Conservation (phyloP, 2,329 filamentous ascomycete species). For the Colletotrichum simmondsii region DNA sequence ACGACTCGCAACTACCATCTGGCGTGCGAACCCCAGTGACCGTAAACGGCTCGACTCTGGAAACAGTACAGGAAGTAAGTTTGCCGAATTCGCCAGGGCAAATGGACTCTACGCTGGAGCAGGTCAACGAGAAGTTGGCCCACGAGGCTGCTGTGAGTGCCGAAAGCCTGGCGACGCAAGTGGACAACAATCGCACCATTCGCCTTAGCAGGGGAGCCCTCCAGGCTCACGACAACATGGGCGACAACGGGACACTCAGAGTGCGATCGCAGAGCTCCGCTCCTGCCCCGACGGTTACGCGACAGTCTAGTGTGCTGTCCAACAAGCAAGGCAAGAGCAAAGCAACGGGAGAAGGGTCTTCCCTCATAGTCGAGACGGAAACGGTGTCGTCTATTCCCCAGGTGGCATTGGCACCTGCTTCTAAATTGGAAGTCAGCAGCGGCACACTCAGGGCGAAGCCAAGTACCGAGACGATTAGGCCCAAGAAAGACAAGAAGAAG, state of each 20-base stretch:
- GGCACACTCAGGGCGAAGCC: conserved; percentile 86
- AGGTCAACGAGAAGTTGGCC: conserved; percentile 60
- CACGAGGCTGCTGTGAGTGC: conserved; percentile 54
- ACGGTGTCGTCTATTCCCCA: conserved; percentile 93
- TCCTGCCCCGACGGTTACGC: conserved; percentile 66
- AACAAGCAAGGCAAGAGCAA: conserved; percentile 78
- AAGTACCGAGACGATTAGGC: conserved; percentile 95
- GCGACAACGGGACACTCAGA: conserved; percentile 70
- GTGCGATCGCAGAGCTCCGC: conserved; percentile 53
- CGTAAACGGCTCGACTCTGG: conserved; percentile 74
- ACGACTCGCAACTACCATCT: conserved; percentile 59
- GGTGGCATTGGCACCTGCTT: conserved; percentile 74
- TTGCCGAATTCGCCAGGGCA: conserved; percentile 75
- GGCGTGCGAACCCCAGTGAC: conserved; percentile 68
- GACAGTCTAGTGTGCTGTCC: conserved; percentile 72
- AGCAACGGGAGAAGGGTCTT: conserved; percentile 74
- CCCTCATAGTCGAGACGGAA: conserved; percentile 98
- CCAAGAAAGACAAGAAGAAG: conserved; percentile 93
- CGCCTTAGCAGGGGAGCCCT: conserved; percentile 58
- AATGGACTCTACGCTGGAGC: conserved; percentile 59
- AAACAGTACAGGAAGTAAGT: conserved; percentile 93
- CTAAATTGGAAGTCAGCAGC: conserved; percentile 71
- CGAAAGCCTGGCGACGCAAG: conserved; percentile 51
- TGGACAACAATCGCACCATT: conserved; percentile 52
- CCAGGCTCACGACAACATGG: conserved; percentile 64